Evolutionary conservation across 1,139 yeast genomes (phyloP).

Genomic region (Lodderomyces beijingensis): DNA sequence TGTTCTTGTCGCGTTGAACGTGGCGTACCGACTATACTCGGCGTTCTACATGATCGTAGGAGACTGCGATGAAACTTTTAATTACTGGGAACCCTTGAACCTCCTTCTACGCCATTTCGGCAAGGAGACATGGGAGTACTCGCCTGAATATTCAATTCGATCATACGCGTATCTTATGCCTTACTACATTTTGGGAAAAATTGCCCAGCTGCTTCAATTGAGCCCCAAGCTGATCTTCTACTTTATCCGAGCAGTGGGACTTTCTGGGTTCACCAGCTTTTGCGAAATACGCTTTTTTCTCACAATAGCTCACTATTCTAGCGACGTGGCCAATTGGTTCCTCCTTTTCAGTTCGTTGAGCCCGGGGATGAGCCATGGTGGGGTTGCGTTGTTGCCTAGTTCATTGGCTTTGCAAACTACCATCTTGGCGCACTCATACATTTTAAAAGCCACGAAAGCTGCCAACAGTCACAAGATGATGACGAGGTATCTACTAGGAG

Average conservation of each 20-base stretch:
- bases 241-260: slow-evolving; percentile 44
- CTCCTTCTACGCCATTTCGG: slow-evolving; percentile 77
- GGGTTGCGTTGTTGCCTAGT: slow-evolving; percentile 84
- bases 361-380: slow-evolving; percentile 81
- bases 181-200: slow-evolving; percentile 28
- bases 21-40: slow-evolving; percentile 40
- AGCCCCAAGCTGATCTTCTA: slow-evolving; percentile 35
- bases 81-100: slow-evolving; percentile 93
- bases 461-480: background rate
- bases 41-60: slow-evolving; percentile 63
- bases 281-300: slow-evolving; percentile 51
- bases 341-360: slow-evolving; percentile 40
- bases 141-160: slow-evolving; percentile 84
- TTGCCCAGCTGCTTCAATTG: slow-evolving; percentile 4
- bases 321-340: slow-evolving; percentile 54
- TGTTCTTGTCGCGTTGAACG: slow-evolving; percentile 22
- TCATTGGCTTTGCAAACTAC: slow-evolving; percentile 74
- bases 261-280: slow-evolving; percentile 51
- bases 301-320: slow-evolving; percentile 37
- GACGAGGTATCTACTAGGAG: slow-evolving; percentile 17
- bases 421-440: slow-evolving; percentile 43
- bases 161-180: slow-evolving; percentile 77
- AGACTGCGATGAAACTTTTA: slow-evolving; percentile 84
- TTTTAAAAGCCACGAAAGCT: slow-evolving; percentile 19
- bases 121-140: slow-evolving; percentile 94